Conservation (phyloP, 768 basidiomycete species). For the Guyanaporus albipodus region DNA sequence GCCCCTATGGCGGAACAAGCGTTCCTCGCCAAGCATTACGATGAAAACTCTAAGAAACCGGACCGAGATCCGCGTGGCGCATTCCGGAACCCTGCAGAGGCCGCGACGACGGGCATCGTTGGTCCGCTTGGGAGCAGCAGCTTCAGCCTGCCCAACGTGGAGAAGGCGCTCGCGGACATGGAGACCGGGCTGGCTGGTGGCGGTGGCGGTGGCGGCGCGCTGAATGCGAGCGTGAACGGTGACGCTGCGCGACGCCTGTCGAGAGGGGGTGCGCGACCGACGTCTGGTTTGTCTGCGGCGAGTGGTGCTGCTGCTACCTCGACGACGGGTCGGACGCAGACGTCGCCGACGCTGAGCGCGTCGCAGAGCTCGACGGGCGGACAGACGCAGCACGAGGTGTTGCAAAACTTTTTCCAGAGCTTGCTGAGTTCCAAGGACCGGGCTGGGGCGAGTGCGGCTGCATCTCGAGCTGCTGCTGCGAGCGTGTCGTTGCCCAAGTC, state of each 20-base stretch:
- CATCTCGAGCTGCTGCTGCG: slow-evolving; percentile 19
- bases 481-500: slow-evolving; percentile 25
- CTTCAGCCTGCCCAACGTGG: slow-evolving; percentile 83
- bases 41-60: slow-evolving; percentile 85
- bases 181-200: slow-evolving; percentile 50
- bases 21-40: slow-evolving; percentile 89
- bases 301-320: slow-evolving; percentile 34
- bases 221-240: slow-evolving; percentile 33
- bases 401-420: slow-evolving; percentile 87
- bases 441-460: slow-evolving; percentile 31
- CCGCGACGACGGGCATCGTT: slow-evolving; percentile 67
- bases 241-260: slow-evolving; percentile 36
- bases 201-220: slow-evolving; percentile 28
- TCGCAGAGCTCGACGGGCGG: slow-evolving; percentile 47
- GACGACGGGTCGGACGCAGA: slow-evolving; percentile 33
- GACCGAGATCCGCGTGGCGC: slow-evolving; percentile 86
- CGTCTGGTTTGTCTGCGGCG: slow-evolving; percentile 39
- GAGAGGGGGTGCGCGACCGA: slow-evolving; percentile 21
- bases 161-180: slow-evolving; percentile 86
- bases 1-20: slow-evolving; percentile 83
- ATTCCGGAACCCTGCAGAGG: slow-evolving; percentile 75
- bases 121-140: slow-evolving; percentile 89
- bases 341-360: slow-evolving; percentile 35
- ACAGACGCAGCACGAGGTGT: slow-evolving; percentile 76
- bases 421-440: slow-evolving; percentile 70